phyloP scores from a whole-genome alignment of 2,329 filamentous ascomycete genomes.

The Epichloe coenophiala region DNA sequence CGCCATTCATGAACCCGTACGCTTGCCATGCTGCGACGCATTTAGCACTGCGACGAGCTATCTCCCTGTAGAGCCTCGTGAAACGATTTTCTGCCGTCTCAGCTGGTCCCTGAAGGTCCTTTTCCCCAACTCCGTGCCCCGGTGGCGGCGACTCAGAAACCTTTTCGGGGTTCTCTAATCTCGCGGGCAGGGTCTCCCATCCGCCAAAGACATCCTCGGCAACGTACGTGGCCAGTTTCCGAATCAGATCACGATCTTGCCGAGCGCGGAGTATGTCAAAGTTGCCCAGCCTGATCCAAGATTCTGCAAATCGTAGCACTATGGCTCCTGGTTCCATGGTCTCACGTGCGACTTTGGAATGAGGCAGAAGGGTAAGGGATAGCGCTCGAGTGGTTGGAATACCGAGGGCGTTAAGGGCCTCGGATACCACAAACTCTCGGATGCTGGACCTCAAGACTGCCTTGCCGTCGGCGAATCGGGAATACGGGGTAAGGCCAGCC shows the following conservation, averaged over 20 bases:
- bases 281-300: slow-evolving; percentile 86
- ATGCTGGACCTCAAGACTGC: slow-evolving; percentile 88
- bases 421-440: slow-evolving; percentile 84
- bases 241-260: slow-evolving; percentile 61
- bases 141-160: slow-evolving; percentile 29
- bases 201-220: slow-evolving; percentile 79
- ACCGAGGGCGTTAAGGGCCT: slow-evolving; percentile 70
- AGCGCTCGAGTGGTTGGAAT: slow-evolving; percentile 83
- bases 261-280: slow-evolving; percentile 84
- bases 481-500: slow-evolving; percentile 86
- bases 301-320: slow-evolving; percentile 79
- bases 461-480: slow-evolving; percentile 89
- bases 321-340: slow-evolving; percentile 80
- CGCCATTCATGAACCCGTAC: slow-evolving; percentile 98
- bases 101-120: slow-evolving; percentile 51
- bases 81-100: slow-evolving; percentile 74
- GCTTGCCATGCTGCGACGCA: slow-evolving; percentile 93
- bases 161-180: slow-evolving; percentile 37
- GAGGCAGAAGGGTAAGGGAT: slow-evolving; percentile 63
- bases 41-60: slow-evolving; percentile 70
- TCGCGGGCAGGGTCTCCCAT: slow-evolving; percentile 68
- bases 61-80: slow-evolving; percentile 72
- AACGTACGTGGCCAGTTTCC: slow-evolving; percentile 66
- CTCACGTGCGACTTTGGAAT: slow-evolving; percentile 64
- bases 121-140: slow-evolving; percentile 37